Base-by-base conservation (phyloP, 805 yeast species). In the Priceomyces castillae region DNA sequence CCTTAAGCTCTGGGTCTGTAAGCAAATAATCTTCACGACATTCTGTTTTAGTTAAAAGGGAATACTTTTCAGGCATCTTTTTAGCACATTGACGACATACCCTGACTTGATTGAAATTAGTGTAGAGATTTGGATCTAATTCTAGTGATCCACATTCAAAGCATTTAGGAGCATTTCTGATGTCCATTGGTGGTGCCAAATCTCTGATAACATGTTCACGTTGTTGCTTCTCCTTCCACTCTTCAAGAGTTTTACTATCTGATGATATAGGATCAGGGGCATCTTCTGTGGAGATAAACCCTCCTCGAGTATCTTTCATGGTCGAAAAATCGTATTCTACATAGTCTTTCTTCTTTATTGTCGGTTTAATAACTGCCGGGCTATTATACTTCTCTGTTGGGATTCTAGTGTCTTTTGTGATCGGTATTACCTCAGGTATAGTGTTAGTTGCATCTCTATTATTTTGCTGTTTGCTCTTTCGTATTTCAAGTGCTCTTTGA, bases 41-140 rank as follows among this genome's bases (percentile, higher is more conserved):
- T 64, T 94, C 99, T 0, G 99, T 94, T 65, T 94, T 94, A 6
- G 99, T 94, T 40, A 94, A 65, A 16, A 94, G 64, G 0, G 98
- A 80, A 61, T 92, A 94, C 57, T 94, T 94, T 31, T 94, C 96
- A 0, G 97, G 96, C 17, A 67, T 65, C 46, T 74, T 73, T 53
- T 79, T 80, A 26, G 80, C 81, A 62, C 99, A 94, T 40, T 76
- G 71, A 40, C 84, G 78, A 62, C 99, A 94, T 7, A 90, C 97
- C 11, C 87, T 71, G 1, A 66, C 65, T 22, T 84, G 68, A 14
- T 73, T 70, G 67, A 90, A 94, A n/a, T 80, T 79, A 9, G 83
- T 76, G 54, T 68, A 78, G 33, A 89, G 57, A 41, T 86, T 77
- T 38, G 80, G 81, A 57, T 94, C 96, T 42, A 94, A 70, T 50